Base-by-base conservation (phyloP, 345 rosid genomes). In the Orychophragmus violaceus region DNA sequence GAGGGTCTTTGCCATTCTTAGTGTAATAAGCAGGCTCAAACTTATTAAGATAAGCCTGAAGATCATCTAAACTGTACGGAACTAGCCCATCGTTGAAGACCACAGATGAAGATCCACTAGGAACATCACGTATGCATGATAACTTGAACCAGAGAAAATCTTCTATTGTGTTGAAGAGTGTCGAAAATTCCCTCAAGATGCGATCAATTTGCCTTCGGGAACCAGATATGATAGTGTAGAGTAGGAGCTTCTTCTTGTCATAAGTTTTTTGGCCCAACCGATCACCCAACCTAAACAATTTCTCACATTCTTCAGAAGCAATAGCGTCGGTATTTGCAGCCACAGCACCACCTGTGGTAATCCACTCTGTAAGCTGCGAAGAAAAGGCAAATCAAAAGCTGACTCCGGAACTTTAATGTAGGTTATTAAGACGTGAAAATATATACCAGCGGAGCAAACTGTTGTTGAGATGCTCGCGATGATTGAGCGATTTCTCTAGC, bases 301-400 rank as follows among this genome's bases (percentile, higher is more conserved):
- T 94, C 73, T 94, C 99, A 74, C 99, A 94, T 84, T 91, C 99
- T 69, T 94, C 99, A 29, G 96, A 81, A 71, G 97, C 99, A 74
- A 82, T 74, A 61, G 82, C 83, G 59, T 97, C 88, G 77, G 82
- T 83, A 52, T 91, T 86, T 1, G 79, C 67, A 37, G 95, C 73
- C 71, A 91, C 95, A 84, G 79, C 77, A 57, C 96, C 95, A 59
- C 93, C 90, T 70, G 79, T 79, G 69, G 82, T 86, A 16, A 94
- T 84, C 99, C 99, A 94, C 78, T 94, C 96, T 18, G 84, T 78
- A 66, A 94, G 95, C 96, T 94, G 89, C 66, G 75, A 54, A 76
- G 36, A 27, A 76, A 76, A 56, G 62, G 62, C 66, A 21, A 51
- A 60, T 23, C 59, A 41, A 24, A 66, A 30, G 53, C 25, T 23